phyloP scores from a whole-genome alignment of 108 stramenopile species.

The Fistulifera pelliculosa region DNA sequence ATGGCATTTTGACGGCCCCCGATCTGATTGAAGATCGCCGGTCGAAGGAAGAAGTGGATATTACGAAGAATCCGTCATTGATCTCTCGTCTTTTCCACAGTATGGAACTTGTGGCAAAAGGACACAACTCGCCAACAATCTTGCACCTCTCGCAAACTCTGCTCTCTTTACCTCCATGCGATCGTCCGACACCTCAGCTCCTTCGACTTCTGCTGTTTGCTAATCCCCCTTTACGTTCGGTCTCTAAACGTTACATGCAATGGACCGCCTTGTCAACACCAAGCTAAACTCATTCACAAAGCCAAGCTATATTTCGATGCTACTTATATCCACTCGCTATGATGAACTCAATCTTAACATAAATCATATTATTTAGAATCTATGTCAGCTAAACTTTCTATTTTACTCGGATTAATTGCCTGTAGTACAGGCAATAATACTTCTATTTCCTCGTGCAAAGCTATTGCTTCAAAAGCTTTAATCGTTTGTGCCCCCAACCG shows the following conservation, averaged over 20 bases:
- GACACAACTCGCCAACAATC: not conserved
- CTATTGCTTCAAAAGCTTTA: constrained; percentile 29
- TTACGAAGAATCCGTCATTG: constrained; percentile 61
- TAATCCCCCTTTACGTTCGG: no score
- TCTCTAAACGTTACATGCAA: not conserved
- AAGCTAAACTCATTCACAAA: not conserved
- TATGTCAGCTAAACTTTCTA: no score
- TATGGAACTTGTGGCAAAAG: no score
- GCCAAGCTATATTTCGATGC: not conserved
- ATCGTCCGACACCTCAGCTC: no score
- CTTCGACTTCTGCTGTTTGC: no score
- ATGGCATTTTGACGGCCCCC: constrained; percentile 33
- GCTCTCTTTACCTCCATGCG: no score
- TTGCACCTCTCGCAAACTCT: not conserved
- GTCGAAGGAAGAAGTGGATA: constrained; percentile 37
- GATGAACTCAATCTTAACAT: no score
- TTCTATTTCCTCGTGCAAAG: no score
- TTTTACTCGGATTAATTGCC: no score
- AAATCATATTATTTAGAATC: no score
- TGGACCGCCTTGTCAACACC: not conserved
- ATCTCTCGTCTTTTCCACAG: constrained; percentile 12
- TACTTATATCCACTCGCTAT: no score
- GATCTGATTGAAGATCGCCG: constrained; percentile 40
- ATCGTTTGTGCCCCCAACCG: constrained; percentile 82
- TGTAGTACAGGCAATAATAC: no score